A percentile compares a stretch with the other conserved stretches of the same genome.
phyloP scores from a whole-genome alignment of 805 yeast genomes.

The Saccharomycopsis fermentans region DNA sequence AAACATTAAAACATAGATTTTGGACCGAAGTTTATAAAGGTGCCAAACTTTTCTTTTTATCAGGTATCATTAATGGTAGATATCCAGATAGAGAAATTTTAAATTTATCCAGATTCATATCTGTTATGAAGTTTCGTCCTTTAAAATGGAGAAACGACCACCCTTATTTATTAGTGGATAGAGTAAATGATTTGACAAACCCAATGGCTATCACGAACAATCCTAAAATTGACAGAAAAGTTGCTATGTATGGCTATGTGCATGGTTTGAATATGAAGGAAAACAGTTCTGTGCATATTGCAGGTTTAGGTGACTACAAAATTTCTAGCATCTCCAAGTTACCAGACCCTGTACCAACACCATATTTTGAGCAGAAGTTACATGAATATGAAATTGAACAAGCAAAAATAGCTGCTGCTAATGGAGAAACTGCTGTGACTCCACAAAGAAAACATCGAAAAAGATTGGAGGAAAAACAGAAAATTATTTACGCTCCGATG shows the following conservation, averaged over 20 bases:
- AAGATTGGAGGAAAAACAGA: conserved; percentile 88
- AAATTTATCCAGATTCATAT: conserved; percentile 82
- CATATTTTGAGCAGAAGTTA: conserved; percentile 74
- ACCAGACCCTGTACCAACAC: conserved; percentile 99
- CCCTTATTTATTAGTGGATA: conserved; percentile 84
- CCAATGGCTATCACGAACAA: conserved; percentile 63
- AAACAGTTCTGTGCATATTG: conserved; percentile 77
- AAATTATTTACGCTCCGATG: conserved; percentile 97
- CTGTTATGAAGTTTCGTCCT: conserved; percentile 98
- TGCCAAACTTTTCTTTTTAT: conserved; percentile 86
- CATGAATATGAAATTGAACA: conserved; percentile 74
- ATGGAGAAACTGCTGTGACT: conserved; percentile 42
- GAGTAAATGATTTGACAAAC: conserved; percentile 89
- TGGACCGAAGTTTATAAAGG: conserved; percentile 99
- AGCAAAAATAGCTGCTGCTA: conserved; percentile 52
- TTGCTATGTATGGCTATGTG: conserved; percentile 87
- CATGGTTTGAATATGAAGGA: conserved; percentile 79
- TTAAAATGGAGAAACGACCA: conserved; percentile 98
- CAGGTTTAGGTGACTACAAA: conserved; percentile 89
- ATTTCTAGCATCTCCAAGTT: conserved; percentile 72
- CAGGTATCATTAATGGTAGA: conserved; percentile 94
- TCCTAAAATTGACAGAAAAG: conserved; percentile 76
- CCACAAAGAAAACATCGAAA: conserved; percentile 46
- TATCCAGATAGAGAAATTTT: conserved; percentile 95
- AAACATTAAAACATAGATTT: conserved; percentile 82